Evolutionary conservation across 331 rosid species (phyloP).

Genomic region (Malus hybrid): DNA sequence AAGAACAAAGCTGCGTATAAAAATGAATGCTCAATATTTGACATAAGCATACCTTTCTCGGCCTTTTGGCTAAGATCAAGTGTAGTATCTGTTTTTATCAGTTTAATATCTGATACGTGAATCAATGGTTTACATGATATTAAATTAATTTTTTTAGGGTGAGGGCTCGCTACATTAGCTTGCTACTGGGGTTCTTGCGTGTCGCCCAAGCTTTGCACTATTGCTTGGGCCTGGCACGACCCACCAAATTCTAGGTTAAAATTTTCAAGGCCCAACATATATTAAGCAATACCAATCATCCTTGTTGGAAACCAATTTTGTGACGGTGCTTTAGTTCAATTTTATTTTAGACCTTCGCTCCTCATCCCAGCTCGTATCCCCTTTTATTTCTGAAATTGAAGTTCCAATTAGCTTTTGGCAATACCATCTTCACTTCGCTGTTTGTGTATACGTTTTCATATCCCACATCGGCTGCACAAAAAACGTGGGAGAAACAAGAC

Average conservation of each 20-base stretch:
- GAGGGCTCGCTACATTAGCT: too few relatives aligned
- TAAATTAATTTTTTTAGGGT: neutral
- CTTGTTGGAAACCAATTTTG: too few relatives aligned
- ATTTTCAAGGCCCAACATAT: neutral
- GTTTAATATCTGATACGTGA: neutral
- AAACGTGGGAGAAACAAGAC: too few relatives aligned
- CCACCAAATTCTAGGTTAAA: neutral
- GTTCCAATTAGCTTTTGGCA: too few relatives aligned
- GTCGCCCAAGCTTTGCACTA: neutral
- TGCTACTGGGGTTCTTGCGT: neutral
- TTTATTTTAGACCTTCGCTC: too few relatives aligned
- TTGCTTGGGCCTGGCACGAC: neutral
- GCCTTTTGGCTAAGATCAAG: neutral
- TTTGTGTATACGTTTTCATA: too few relatives aligned
- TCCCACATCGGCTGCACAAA: too few relatives aligned
- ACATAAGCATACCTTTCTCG: neutral
- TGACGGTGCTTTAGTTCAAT: too few relatives aligned
- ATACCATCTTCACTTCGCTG: too few relatives aligned
- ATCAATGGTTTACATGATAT: neutral
- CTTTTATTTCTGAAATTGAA: too few relatives aligned
- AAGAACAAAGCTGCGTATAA: neutral
- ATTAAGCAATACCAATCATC: too few relatives aligned
- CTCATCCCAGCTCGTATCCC: too few relatives aligned
- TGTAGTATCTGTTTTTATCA: neutral
- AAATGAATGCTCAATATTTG: accelerated